Base-by-base conservation (phyloP, 495 filamentous ascomycete genomes). In the Talaromyces trachyspermus region DNA sequence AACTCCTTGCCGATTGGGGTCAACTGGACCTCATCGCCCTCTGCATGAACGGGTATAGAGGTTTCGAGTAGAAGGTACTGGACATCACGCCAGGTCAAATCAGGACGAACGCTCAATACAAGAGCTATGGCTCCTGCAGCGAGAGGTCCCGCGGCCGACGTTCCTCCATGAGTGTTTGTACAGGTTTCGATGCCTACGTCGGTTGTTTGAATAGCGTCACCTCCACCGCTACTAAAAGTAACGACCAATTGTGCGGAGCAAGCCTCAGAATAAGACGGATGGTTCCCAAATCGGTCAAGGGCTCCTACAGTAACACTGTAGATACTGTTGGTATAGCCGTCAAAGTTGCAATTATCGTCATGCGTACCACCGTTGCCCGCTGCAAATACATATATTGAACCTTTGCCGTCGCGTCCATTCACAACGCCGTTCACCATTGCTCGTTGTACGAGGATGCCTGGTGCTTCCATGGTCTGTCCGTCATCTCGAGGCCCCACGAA, bases 301-400 rank as follows among this genome's bases (percentile, higher is more conserved):
- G 91, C 92, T 15, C 94, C 92, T 24, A 97, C 89, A 2, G 90
- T 95, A 55, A 98, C 89, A 59, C 88, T 95, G 74, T 97, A 98
- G 48, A 98, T 98, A 59, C 89, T 95, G 69, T 98, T 98, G 53
- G 94, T 97, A 63, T 98, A 98, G 9, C 92, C 92, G 59, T 98
- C 92, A 57, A 97, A 98, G 61, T 98, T 98, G 77, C 92, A 98
- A 67, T 98, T 96, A 60, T 98, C 92, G 32, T 85, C 90, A 39
- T 58, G 75, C n/a, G 67, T 63, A 19, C 89, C 94, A 27, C 92
- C 92, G 59, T 98, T 98, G 48, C 92, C 92, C 51, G 90, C 92
- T 14, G 92, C 92, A 64, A 98, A 98, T 40, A 98, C 92, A 55
- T 88, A 98, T 51, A 98, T 84, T 10, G 89, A 92, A n/a, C 92